These are phyloP conservation scores for Arthrobotrys entomopaga DNA, from an alignment of 2,329 filamentous ascomycete genomes.

Conservation along the genomic window DNA sequence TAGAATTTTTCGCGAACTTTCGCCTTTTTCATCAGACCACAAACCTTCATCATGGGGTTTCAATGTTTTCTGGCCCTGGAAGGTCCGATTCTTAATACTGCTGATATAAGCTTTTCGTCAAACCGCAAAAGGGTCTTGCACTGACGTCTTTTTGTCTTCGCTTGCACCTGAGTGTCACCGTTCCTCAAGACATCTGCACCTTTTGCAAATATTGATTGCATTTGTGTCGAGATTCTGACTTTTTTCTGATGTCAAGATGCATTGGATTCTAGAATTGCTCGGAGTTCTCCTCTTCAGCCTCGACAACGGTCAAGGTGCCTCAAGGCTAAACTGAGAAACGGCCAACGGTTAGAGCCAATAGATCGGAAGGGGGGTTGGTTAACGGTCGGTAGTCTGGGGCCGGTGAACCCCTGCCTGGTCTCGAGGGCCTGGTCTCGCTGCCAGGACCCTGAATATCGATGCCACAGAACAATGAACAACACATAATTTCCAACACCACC, in stretches of 20 bases:
- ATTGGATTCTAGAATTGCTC: conserved; percentile 8
- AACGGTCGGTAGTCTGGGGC: too few species aligned
- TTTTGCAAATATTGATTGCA: conserved; percentile 37
- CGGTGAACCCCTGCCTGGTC: neutral
- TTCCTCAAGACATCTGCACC: conserved; percentile 23
- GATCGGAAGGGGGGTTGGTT: neutral
- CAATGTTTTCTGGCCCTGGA: conserved; percentile 12
- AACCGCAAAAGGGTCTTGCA: conserved; percentile 5
- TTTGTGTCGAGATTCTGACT: conserved; percentile 1
- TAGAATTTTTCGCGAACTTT: conserved; percentile 37
- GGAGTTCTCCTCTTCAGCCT: too few species aligned
- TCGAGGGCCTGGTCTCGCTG: neutral
- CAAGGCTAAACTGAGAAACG: neutral
- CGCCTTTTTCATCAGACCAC: conserved; percentile 43
- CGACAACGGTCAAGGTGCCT: too few species aligned
- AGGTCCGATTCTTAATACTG: neutral
- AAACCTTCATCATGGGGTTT: conserved; percentile 25
- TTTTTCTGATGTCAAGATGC: neutral
- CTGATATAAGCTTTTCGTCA: conserved; percentile 32
- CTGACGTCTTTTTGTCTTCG: conserved; percentile 22
- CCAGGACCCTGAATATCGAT: neutral
- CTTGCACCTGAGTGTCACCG: conserved; percentile 25
- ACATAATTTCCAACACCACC: conserved; percentile 23
- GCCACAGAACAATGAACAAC: conserved; percentile 1
- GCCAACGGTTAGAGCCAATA: neutral